A percentile compares a stretch with the other conserved stretches of the same genome.
Conservation (phyloP, 2,329 filamentous ascomycete species). For the Fusarium sp. region DNA sequence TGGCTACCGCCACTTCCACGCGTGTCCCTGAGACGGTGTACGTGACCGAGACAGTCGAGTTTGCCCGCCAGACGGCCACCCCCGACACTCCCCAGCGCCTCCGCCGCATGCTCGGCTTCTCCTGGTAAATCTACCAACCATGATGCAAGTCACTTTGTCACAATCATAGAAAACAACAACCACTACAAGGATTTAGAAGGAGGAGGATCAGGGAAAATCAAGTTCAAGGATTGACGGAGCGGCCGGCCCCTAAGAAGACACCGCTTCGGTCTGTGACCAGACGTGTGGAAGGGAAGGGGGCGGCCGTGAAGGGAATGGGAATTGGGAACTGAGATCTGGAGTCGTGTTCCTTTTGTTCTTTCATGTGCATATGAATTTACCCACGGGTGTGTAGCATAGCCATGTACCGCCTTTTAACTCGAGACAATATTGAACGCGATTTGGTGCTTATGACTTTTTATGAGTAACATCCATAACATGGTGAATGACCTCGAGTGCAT, state of each 20-base stretch:
- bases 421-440: constrained; percentile 24
- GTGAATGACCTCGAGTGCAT: background rate
- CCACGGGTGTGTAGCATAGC: constrained; percentile 22
- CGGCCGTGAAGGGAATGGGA: background rate
- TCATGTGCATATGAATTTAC: constrained; percentile 39
- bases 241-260: background rate
- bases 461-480: background rate
- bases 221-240: constrained; percentile 17
- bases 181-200: constrained; percentile 10
- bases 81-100: constrained; percentile 23
- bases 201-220: background rate
- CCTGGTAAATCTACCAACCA: constrained; percentile 17
- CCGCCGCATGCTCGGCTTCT: constrained; percentile 37
- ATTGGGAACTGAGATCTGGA: constrained; percentile 31
- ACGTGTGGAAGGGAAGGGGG: background rate
- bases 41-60: constrained; percentile 39
- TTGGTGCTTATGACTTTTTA: background rate
- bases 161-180: background rate
- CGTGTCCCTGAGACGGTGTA: constrained; percentile 42
- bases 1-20: constrained; percentile 35
- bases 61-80: constrained; percentile 12
- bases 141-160: constrained; percentile 6
- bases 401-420: constrained; percentile 21
- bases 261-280: constrained; percentile 27
- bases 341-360: constrained; percentile 36